These are phyloP conservation scores for Myrmaecium sp. DNA, from an alignment of 2,329 filamentous ascomycete species.

Conservation along the genomic window DNA sequence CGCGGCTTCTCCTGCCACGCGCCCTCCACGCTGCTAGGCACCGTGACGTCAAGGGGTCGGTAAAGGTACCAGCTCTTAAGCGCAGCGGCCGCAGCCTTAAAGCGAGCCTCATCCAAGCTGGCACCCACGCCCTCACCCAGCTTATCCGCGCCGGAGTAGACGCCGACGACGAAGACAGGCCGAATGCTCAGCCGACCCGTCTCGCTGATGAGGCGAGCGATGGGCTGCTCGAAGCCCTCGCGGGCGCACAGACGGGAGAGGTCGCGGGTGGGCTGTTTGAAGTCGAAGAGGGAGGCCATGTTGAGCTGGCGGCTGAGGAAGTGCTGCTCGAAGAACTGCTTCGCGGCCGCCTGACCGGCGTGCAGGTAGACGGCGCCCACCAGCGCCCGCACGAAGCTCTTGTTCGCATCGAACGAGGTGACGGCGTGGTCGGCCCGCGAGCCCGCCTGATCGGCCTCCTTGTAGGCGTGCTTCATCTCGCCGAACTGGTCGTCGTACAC, in stretches of 20 bases:
- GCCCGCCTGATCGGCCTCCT: conserved; percentile 10
- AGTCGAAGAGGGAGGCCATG: conserved; percentile 63
- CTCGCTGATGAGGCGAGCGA: conserved; percentile 77
- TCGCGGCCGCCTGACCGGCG: conserved; percentile 59
- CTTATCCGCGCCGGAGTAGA: conserved; percentile 82
- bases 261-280: conserved; percentile 70
- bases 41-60: conserved; percentile 44
- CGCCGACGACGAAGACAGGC: conserved; percentile 85
- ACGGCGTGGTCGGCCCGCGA: too few relatives aligned
- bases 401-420: conserved; percentile 42
- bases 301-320: conserved; percentile 66
- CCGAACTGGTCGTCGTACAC: conserved; percentile 78
- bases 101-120: conserved; percentile 60
- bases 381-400: conserved; percentile 67
- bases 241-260: conserved; percentile 67
- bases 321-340: conserved; percentile 69
- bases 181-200: conserved; percentile 72
- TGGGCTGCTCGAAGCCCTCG: conserved; percentile 74
- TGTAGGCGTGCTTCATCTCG: conserved; percentile 28
- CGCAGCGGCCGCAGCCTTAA: conserved; percentile 65
- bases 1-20: conserved; percentile 16
- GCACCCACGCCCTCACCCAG: conserved; percentile 77
- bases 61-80: conserved; percentile 96
- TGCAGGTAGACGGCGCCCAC: conserved; percentile 77
- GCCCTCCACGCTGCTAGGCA: conserved; percentile 33